Evolutionary conservation across 2,329 filamentous ascomycete species (phyloP), one percentile per base, ranked within the genome.

Genomic region (Botrytis squamosa): DNA sequence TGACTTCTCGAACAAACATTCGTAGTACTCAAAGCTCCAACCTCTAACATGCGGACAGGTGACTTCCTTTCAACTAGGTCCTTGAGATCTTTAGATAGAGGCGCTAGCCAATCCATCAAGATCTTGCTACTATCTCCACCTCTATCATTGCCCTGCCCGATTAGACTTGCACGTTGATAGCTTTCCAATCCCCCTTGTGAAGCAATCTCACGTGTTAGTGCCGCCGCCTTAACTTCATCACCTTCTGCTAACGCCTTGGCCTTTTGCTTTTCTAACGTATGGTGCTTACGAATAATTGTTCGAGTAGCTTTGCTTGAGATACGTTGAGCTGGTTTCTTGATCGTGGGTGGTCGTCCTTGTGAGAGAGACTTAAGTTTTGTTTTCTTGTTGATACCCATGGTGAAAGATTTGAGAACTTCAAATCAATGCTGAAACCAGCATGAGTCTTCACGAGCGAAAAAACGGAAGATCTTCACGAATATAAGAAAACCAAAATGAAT

Each of bases 1-100:
- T 86, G 86, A 75, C 91, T 92, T 75, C 85, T 88, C 0, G 94
- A 95, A 82, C 94, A 97, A 22, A 92, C 92, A 81, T 99, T 99
- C 57, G 88, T 87, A 4, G 90, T 92, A 77, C 93, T 97, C 70
- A 99, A 84, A 1, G 95, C 92, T 12, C 96, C 96, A 68, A 99
- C 90, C 83, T 99, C 96, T 10, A 99, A 89, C 84, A 98, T 89
- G 33, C 86, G 88, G 57, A 93, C 82, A 71, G 80, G 82, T 10
- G 71, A 55, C 49, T 78, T 74, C 79, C 77, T 73, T 70, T 57
- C 70, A 42, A 60, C 59, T 20, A 74, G 68, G 14, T 78, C 75
- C 63, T 78, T 78, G 20, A 80, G 77, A 14, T 59, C 77, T 63
- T 79, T 80, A 44, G 80, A 72, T 9, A 80, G 77, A 20, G 84